Evolutionary conservation across 345 rosid genomes (phyloP).

Genomic region (Anacardium occidentale): DNA sequence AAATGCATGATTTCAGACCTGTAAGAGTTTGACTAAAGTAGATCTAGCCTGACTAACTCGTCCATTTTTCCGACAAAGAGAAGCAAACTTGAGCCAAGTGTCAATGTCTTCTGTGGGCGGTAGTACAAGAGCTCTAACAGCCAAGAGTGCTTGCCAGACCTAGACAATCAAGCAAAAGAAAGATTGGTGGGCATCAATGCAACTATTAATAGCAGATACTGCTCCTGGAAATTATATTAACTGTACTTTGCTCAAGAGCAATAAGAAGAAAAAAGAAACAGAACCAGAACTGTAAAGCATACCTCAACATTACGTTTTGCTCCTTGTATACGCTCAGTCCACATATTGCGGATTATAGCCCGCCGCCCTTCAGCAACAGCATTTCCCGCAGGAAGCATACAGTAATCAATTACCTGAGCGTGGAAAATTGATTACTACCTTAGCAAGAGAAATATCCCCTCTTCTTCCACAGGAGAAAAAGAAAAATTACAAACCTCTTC

Average conservation of each 20-base stretch:
- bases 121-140: slow-evolving; percentile 87
- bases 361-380: slow-evolving; percentile 81
- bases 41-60: slow-evolving; percentile 97
- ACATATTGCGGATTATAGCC: slow-evolving; percentile 91
- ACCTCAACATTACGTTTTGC: slow-evolving; percentile 97
- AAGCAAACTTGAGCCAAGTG: slow-evolving; percentile 93
- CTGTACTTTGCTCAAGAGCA: background rate
- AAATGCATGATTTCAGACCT: slow-evolving; percentile 43
- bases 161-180: slow-evolving; percentile 29
- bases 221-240: background rate
- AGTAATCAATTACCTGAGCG: slow-evolving; percentile 83
- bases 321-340: slow-evolving; percentile 97
- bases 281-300: slow-evolving; percentile 1
- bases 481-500: slow-evolving; percentile 65
- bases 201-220: background rate
- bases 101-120: slow-evolving; percentile 95
- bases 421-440: slow-evolving; percentile 2
- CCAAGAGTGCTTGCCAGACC: slow-evolving; percentile 95
- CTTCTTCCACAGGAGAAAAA: background rate
- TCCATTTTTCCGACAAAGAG: slow-evolving; percentile 85
- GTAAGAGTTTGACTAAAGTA: slow-evolving; percentile 83
- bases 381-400: slow-evolving; percentile 76
- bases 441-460: slow-evolving; percentile 9
- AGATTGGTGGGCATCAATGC: background rate
- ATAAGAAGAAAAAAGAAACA: background rate